Evolutionary conservation across 2,329 filamentous ascomycete species (phyloP), one percentile per base, ranked within the genome.

Genomic region (Trichoderma lentiforme): DNA sequence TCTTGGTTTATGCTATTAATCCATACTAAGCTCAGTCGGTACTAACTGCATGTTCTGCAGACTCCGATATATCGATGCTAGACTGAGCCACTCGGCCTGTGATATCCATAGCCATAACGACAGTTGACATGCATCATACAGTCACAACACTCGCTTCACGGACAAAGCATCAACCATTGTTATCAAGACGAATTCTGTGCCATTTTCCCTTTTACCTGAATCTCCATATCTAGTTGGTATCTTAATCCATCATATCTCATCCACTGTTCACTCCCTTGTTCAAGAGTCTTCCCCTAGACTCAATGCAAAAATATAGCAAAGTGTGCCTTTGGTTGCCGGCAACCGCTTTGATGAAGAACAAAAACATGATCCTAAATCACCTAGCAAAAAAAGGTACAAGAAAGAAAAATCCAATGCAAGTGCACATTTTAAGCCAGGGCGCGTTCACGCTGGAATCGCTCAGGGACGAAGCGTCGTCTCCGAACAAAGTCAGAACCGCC

Each of bases 191-290:
- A 43, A 6, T 15, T 30, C 24, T 43, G 21, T 30, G 47, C 36
- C 34, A 30, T 30, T 24, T 24, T 21, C 26, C 30, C 14, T 9
- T 32, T 24, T 12, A 11, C n/a, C 47, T 5, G 21, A 34, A 60
- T 43, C 14, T 36, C 39, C 58, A 62, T 51, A 60, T 34, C 56
- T 60, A 60, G 65, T 26, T 51, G 65, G 65, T 68, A 68, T 68
- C 56, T 60, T 32, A 32, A 18, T 47, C 43, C 26, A 43, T 39
- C 34, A 47, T n/a, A 47, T 53, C 62, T 43, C 64, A 62, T 28
- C 56, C 56, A 60, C 21, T 53, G 32, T 65, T 39, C 62, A 65
- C 18, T 15, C 39, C 34, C 18, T 28, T 43, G 43, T 60, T 39
- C 56, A 67, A 47, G 56, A 56, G 56, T 32, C 65, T 15, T 60